Percentiles rank a stretch among this genome's conserved stretches.
phyloP scores from a whole-genome alignment of 208 protist species.

The Crithidia brevicula region DNA sequence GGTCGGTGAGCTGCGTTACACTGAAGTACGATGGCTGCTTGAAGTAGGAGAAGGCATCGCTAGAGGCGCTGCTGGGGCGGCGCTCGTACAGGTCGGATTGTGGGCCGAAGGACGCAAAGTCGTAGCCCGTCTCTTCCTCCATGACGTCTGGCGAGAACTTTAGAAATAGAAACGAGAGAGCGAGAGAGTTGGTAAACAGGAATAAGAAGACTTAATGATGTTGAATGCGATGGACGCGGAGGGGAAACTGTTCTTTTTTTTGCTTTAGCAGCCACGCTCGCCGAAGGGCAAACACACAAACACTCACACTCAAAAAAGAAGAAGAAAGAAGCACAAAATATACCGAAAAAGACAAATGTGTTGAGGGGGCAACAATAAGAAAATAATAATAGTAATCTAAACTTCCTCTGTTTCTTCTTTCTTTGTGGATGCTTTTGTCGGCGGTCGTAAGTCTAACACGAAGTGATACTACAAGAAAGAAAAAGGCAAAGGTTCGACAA shows the following conservation, averaged over 20 bases:
- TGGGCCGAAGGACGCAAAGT: neutral
- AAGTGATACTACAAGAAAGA: no score
- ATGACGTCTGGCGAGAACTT: neutral
- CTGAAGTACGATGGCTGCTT: conserved; percentile 7
- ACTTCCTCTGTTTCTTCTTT: no score
- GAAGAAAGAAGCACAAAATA: conserved; percentile 9
- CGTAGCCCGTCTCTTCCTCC: conserved; percentile 8
- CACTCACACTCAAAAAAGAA: conserved; percentile 12
- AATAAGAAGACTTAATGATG: no score
- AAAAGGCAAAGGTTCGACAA: no score
- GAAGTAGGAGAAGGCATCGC: conserved; percentile 12
- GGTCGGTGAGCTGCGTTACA: conserved; percentile 13
- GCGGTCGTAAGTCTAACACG: no score
- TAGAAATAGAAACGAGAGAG: no score
- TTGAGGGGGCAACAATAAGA: conserved; percentile 30
- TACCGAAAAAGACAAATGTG: no score
- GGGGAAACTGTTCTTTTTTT: no score
- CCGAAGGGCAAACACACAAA: neutral
- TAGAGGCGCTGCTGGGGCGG: conserved; percentile 6
- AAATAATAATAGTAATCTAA: conserved; percentile 1
- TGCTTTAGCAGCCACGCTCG: no score
- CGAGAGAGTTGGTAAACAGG: no score
- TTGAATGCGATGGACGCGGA: no score
- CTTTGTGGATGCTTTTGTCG: no score
- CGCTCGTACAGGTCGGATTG: neutral